Conservation (phyloP, 2,329 filamentous ascomycete species). For the Xylariaceae sp. region DNA sequence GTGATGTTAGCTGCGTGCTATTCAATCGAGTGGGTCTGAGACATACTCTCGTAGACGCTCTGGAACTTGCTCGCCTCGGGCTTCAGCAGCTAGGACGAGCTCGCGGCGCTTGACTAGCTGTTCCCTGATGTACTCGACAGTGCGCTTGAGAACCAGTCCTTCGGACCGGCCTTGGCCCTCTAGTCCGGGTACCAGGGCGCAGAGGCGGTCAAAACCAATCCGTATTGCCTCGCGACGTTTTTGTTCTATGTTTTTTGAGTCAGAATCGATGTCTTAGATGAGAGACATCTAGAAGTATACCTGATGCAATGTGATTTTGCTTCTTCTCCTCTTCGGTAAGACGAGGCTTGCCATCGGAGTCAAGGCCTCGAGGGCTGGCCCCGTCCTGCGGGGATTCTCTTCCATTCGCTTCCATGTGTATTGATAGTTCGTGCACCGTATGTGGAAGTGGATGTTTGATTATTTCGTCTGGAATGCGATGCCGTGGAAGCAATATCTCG, state of each 20-base stretch:
- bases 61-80: slow-evolving; percentile 61
- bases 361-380: neutral
- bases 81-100: slow-evolving; percentile 62
- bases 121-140: slow-evolving; percentile 69
- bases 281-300: slow-evolving; percentile 43
- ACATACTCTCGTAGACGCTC: slow-evolving; percentile 53
- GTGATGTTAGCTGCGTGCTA: neutral
- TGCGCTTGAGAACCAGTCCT: slow-evolving; percentile 78
- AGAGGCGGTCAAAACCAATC: slow-evolving; percentile 82
- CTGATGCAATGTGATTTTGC: slow-evolving; percentile 62
- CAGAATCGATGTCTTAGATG: neutral
- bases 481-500: too few species aligned
- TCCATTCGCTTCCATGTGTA: too few species aligned
- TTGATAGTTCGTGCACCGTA: too few species aligned
- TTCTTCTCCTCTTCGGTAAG: slow-evolving; percentile 63
- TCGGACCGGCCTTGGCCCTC: slow-evolving; percentile 86
- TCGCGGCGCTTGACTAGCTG: slow-evolving; percentile 64
- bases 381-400: too few species aligned
- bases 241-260: slow-evolving; percentile 47
- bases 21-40: neutral
- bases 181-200: slow-evolving; percentile 79
- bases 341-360: slow-evolving; percentile 55
- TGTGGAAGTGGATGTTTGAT: too few species aligned
- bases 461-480: too few species aligned
- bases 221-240: slow-evolving; percentile 77